phyloP scores from a whole-genome alignment of 768 basidiomycete genomes.

The Suillus luteus region DNA sequence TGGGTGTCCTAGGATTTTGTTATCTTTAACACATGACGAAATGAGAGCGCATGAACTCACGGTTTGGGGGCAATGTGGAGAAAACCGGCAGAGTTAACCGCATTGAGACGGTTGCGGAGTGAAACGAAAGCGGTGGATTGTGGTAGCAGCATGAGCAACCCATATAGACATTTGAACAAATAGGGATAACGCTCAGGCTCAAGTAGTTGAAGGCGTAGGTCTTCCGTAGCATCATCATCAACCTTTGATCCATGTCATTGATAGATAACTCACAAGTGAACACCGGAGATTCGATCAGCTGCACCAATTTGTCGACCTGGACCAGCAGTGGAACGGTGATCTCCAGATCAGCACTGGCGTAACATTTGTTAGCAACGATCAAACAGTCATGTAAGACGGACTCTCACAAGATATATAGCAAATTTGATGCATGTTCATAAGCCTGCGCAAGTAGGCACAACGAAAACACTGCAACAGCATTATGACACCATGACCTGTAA shows the following conservation, averaged over 20 bases:
- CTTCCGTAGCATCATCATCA: slow-evolving; percentile 37
- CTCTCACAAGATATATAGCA: slow-evolving; percentile 90
- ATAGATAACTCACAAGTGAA: slow-evolving; percentile 77
- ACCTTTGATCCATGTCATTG: not conserved
- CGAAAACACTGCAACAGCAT: slow-evolving; percentile 95
- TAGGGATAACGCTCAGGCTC: slow-evolving; percentile 97
- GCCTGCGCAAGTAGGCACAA: slow-evolving; percentile 96
- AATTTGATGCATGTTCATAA: slow-evolving; percentile 97
- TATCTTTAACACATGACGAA: not conserved
- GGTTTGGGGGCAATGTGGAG: slow-evolving; percentile 86
- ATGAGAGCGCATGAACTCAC: slow-evolving; percentile 43
- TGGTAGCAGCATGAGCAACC: slow-evolving; percentile 93
- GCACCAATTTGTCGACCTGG: slow-evolving; percentile 96
- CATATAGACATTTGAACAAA: slow-evolving; percentile 97
- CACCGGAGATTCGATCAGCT: slow-evolving; percentile 96
- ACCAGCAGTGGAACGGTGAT: slow-evolving; percentile 94
- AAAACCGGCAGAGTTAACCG: slow-evolving; percentile 94
- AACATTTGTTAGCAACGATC: slow-evolving; percentile 9
- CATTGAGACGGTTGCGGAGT: slow-evolving; percentile 88
- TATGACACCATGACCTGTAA: slow-evolving; percentile 98
- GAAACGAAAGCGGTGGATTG: slow-evolving; percentile 97
- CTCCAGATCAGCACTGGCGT: slow-evolving; percentile 86
- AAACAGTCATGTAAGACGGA: slow-evolving; percentile 12
- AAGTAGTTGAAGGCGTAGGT: slow-evolving; percentile 87
- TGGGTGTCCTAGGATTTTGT: slow-evolving; percentile 33